Evolutionary conservation across 1,139 yeast genomes (phyloP).

Genomic region (Yamadazyma trypodendri): DNA sequence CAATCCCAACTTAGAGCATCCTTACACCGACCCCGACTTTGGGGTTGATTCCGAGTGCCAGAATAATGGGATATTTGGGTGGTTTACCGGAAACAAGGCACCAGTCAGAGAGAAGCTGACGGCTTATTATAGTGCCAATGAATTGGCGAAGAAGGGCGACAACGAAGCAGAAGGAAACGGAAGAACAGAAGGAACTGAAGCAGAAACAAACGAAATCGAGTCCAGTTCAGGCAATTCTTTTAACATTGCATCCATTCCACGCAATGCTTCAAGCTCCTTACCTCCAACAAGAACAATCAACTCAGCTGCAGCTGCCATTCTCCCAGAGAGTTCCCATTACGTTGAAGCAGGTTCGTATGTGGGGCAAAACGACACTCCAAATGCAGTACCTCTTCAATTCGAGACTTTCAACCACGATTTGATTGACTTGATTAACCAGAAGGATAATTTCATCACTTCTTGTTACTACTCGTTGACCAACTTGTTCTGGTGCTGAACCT

Average conservation of each 20-base stretch:
- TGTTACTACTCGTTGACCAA: constrained; percentile 11
- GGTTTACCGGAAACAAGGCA: not conserved
- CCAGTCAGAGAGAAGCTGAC: not conserved
- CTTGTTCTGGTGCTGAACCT: not conserved
- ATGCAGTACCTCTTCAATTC: constrained; percentile 4
- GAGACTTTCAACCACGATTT: constrained; percentile 20
- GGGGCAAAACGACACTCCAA: constrained; percentile 1
- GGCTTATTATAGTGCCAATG: not conserved
- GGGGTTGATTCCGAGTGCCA: not conserved
- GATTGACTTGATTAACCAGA: constrained; percentile 17
- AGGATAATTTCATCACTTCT: constrained; percentile 20
- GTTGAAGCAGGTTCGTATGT: not conserved
- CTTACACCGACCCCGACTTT: constrained; percentile 2
- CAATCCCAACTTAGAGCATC: constrained; percentile 25
- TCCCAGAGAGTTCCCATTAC: not conserved
- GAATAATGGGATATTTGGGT: not conserved
- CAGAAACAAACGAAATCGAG: no score
- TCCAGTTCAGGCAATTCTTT: not conserved
- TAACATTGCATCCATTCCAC: not conserved
- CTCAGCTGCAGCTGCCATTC: not conserved
- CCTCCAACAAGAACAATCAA: not conserved
- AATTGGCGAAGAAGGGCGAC: no score
- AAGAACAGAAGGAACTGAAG: no score
- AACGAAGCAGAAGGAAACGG: no score
- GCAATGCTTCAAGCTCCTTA: constrained; percentile 2